Percentiles rank a stretch among this genome's conserved stretches.
These are phyloP conservation scores for Lactifluus echinatus DNA, from an alignment of 768 basidiomycete species.

Conservation along the genomic window DNA sequence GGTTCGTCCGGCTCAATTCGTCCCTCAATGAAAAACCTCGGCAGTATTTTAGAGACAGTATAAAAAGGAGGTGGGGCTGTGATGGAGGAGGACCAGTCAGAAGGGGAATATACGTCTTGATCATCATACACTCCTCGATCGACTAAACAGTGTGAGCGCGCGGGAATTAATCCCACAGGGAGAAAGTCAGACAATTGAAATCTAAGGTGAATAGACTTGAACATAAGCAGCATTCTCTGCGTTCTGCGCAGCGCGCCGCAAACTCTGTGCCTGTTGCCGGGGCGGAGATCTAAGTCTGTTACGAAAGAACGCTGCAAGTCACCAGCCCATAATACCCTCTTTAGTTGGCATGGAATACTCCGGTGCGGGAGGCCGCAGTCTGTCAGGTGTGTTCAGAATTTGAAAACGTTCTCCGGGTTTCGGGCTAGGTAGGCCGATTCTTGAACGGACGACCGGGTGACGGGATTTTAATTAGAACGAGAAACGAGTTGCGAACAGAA, in stretches of 20 bases:
- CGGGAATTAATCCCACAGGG: neutral
- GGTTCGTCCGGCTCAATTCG: neutral
- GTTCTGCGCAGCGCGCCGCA: neutral
- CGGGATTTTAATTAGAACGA: neutral
- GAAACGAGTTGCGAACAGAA: neutral
- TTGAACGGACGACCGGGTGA: neutral
- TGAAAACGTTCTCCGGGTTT: neutral
- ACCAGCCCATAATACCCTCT: neutral
- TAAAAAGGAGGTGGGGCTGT: neutral
- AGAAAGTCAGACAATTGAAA: conserved; percentile 1
- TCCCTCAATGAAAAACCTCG: too few species aligned
- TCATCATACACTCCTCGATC: neutral
- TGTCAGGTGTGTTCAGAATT: neutral
- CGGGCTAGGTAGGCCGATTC: neutral
- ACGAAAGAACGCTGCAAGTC: neutral
- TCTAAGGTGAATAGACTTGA: neutral
- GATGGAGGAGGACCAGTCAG: neutral
- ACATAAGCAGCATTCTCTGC: neutral
- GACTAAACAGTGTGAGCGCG: neutral
- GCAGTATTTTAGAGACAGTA: too few species aligned
- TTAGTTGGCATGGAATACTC: neutral
- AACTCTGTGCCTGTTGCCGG: conserved; percentile 4
- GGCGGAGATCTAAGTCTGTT: conserved; percentile 14
- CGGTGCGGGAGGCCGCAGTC: neutral
- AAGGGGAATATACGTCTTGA: too few species aligned